Evolutionary conservation across 2,329 filamentous ascomycete species (phyloP).

Genomic region (Tolypocladium album): DNA sequence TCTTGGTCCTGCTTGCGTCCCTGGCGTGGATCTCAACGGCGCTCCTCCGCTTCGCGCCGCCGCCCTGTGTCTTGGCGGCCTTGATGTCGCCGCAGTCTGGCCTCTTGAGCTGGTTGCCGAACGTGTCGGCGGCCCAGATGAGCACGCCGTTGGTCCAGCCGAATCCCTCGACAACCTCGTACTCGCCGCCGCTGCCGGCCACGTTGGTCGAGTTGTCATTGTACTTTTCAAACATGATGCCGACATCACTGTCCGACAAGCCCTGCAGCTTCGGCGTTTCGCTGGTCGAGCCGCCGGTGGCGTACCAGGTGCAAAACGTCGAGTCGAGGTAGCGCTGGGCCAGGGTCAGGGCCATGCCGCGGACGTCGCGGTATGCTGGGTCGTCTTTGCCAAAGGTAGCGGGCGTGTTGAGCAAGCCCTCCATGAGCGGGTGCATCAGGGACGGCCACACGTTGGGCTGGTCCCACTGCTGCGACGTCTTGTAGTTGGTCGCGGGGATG

Average conservation of each 20-base stretch:
- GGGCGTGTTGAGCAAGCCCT: conserved; percentile 49
- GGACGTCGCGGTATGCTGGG: conserved; percentile 41
- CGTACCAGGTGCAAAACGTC: conserved; percentile 59
- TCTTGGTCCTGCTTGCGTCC: conserved; percentile 38
- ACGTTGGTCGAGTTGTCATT: conserved; percentile 47
- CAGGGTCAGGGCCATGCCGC: conserved; percentile 44
- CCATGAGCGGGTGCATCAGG: conserved; percentile 52
- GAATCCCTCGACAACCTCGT: conserved; percentile 59
- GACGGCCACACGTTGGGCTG: conserved; percentile 62
- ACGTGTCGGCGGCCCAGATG: conserved; percentile 54
- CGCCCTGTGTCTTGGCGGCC: conserved; percentile 23
- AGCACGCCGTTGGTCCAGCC: conserved; percentile 62
- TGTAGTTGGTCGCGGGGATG: conserved; percentile 51
- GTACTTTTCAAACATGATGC: conserved; percentile 65
- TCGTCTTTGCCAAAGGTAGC: conserved; percentile 42
- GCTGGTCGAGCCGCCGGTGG: conserved; percentile 51
- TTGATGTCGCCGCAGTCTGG: conserved; percentile 45
- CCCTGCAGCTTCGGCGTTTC: conserved; percentile 39
- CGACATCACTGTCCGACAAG: conserved; percentile 28
- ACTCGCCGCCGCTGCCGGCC: conserved; percentile 56
- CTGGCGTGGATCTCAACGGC: conserved; percentile 36
- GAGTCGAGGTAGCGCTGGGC: conserved; percentile 58
- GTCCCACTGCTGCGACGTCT: conserved; percentile 58
- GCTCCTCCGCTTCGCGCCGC: conserved; percentile 18
- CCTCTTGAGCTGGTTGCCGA: conserved; percentile 40